phyloP scores from a whole-genome alignment of 305 asterid genomes.

The Coffea humblotiana region DNA sequence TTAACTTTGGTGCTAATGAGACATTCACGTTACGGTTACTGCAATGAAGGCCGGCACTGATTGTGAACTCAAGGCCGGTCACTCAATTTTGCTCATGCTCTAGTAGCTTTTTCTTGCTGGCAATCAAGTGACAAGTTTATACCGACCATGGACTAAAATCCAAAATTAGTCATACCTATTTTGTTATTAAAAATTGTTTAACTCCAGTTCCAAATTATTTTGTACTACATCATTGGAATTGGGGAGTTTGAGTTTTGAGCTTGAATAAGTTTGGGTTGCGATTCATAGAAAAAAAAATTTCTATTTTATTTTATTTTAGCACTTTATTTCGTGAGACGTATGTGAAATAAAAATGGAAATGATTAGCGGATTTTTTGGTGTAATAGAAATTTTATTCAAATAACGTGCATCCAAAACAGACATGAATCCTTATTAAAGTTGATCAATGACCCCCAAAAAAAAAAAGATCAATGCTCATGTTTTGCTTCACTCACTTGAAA shows the following conservation, averaged over 20 bases:
- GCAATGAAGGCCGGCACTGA: conserved; percentile 25
- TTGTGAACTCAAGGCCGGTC: conserved; percentile 8
- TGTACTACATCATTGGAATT: background rate
- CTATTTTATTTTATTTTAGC: too few relatives aligned
- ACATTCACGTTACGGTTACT: conserved; percentile 26
- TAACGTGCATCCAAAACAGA: too few relatives aligned
- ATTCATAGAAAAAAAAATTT: too few relatives aligned
- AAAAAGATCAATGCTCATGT: background rate
- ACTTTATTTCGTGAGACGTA: too few relatives aligned
- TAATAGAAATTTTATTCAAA: too few relatives aligned
- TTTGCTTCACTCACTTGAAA: too few relatives aligned
- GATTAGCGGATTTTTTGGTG: too few relatives aligned
- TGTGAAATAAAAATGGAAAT: too few relatives aligned
- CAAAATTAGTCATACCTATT: background rate
- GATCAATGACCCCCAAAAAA: background rate
- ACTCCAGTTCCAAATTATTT: conserved; percentile 5
- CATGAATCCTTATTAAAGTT: background rate
- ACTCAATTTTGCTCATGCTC: background rate
- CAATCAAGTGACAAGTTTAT: conserved; percentile 10
- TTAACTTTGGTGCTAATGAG: conserved; percentile 15
- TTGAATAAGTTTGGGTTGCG: background rate
- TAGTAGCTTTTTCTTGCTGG: conserved; percentile 12
- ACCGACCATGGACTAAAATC: background rate
- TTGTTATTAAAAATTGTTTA: background rate
- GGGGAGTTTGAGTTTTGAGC: background rate